These are phyloP conservation scores for Pythium periplocum DNA, from an alignment of 352 stramenopile species.

Conservation along the genomic window DNA sequence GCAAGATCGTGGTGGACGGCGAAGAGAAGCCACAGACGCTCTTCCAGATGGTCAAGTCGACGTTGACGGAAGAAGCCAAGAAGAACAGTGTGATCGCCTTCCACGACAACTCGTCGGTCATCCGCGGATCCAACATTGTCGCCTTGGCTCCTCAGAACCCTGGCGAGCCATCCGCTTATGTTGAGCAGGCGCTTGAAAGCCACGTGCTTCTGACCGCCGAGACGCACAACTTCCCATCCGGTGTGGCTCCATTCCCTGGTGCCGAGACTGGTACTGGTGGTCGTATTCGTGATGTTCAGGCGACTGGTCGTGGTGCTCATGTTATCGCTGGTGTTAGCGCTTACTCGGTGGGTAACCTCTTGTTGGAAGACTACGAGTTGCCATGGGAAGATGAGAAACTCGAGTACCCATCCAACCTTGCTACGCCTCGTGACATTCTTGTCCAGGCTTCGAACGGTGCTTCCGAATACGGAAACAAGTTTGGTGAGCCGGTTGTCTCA, in stretches of 20 bases:
- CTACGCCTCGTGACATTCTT: conserved; percentile 92
- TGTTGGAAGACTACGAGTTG: conserved; percentile 94
- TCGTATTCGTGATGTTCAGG: conserved; percentile 97
- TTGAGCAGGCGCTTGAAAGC: conserved; percentile 72
- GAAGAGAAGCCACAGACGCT: conserved; percentile 95
- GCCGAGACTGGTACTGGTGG: conserved; percentile 97
- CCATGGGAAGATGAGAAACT: conserved; percentile 95
- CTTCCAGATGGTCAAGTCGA: conserved; percentile 99
- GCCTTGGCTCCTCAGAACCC: conserved; percentile 70
- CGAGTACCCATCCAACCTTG: conserved; percentile 88
- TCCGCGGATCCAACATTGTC: conserved; percentile 90
- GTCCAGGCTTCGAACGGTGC: conserved; percentile 97
- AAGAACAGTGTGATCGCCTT: conserved; percentile 98
- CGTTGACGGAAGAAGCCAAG: conserved; percentile 85
- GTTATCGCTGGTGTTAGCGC: conserved; percentile 90
- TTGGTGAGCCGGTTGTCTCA: conserved; percentile 98
- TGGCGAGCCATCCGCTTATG: conserved; percentile 60
- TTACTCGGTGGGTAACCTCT: conserved; percentile 93
- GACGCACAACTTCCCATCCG: conserved; percentile 99
- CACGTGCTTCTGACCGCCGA: conserved; percentile 98
- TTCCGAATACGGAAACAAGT: conserved; percentile 99
- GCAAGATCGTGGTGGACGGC: conserved; percentile 98
- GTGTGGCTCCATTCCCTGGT: conserved; percentile 93
- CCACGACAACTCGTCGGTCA: conserved; percentile 98
- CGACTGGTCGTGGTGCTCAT: conserved; percentile 95